phyloP scores from a whole-genome alignment of 2,329 filamentous ascomycete genomes.

The Plectosphaerella cucumerina region DNA sequence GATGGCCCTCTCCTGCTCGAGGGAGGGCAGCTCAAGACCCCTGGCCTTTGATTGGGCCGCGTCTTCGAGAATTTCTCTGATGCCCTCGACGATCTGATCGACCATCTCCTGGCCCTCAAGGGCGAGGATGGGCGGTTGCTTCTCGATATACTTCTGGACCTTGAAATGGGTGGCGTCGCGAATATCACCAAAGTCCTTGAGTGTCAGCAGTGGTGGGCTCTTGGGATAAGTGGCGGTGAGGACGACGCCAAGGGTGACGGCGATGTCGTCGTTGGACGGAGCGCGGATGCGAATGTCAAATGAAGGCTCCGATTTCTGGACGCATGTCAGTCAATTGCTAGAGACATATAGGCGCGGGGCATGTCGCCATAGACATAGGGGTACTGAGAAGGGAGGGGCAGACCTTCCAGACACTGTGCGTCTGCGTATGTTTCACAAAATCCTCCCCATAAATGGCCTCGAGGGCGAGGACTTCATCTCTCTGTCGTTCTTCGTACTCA shows the following conservation, averaged over 20 bases:
- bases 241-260: slow-evolving; percentile 69
- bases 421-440: slow-evolving; percentile 68
- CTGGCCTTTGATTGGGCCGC: slow-evolving; percentile 74
- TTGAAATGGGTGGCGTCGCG: slow-evolving; percentile 68
- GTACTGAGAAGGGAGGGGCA: not conserved
- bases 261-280: slow-evolving; percentile 67
- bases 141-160: slow-evolving; percentile 60
- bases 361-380: not conserved
- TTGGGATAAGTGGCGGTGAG: slow-evolving; percentile 91
- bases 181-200: slow-evolving; percentile 62
- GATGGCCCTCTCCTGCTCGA: slow-evolving; percentile 83
- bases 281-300: slow-evolving; percentile 79
- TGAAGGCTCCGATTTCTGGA: slow-evolving; percentile 71
- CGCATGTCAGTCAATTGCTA: slow-evolving; percentile 3
- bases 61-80: slow-evolving; percentile 78
- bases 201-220: slow-evolving; percentile 66
- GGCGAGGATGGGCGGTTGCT: slow-evolving; percentile 50
- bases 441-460: slow-evolving; percentile 88
- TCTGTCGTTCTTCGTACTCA: slow-evolving; percentile 79
- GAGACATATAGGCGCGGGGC: not conserved
- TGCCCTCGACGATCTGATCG: slow-evolving; percentile 62
- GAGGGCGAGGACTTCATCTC: slow-evolving; percentile 81
- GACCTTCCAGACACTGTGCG: slow-evolving; percentile 80
- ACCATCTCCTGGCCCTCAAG: slow-evolving; percentile 55
- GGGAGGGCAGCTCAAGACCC: slow-evolving; percentile 72